These are phyloP conservation scores for Dovyalis caffra DNA, from an alignment of 345 rosid species.

Conservation along the genomic window DNA sequence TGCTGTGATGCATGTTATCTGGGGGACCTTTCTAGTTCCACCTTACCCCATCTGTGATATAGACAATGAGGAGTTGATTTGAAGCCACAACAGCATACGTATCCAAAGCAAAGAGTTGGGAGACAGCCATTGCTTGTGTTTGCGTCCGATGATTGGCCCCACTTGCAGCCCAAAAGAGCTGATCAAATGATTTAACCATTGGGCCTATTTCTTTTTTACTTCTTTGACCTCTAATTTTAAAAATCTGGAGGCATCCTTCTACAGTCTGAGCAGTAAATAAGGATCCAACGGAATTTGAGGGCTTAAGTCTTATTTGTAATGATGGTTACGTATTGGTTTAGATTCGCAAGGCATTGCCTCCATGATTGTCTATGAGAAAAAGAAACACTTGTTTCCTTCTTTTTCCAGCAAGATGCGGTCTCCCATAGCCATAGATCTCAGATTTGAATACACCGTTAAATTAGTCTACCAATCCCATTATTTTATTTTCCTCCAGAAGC, in stretches of 20 bases:
- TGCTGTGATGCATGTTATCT: conserved; percentile 10
- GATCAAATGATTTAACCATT: background rate
- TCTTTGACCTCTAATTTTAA: background rate
- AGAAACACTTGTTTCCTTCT: background rate
- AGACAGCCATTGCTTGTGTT: background rate
- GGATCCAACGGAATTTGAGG: background rate
- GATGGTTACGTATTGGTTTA: background rate
- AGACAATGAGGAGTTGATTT: conserved; percentile 21
- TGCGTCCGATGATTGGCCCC: background rate
- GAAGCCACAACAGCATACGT: conserved; percentile 15
- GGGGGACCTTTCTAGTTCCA: background rate
- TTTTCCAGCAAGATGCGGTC: background rate
- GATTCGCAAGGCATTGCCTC: background rate
- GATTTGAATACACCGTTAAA: background rate
- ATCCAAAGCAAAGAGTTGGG: background rate
- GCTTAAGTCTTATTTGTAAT: background rate
- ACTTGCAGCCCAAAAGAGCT: background rate
- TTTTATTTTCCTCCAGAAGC: background rate
- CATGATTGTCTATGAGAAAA: background rate
- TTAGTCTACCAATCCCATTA: background rate
- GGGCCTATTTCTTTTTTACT: background rate
- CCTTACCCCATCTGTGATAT: background rate
- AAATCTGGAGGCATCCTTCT: background rate
- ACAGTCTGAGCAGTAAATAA: background rate
- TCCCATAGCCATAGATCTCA: background rate